Conservation (phyloP, 148 eudicot genomes). For the Cornus florida region DNA sequence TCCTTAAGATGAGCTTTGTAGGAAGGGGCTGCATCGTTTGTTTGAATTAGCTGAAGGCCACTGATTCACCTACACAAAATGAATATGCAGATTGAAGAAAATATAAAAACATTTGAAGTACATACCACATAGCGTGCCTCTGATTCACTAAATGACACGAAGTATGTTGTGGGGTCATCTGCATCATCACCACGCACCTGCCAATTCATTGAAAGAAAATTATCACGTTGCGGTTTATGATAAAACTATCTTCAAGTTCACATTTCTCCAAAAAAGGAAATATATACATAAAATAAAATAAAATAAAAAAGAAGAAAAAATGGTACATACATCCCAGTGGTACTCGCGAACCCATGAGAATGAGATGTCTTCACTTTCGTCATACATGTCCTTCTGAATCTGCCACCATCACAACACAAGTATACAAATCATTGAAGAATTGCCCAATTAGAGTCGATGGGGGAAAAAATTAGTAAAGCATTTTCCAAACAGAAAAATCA, state of each 20-base stretch:
- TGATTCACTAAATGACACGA: slow-evolving; percentile 80
- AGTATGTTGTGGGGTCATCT: slow-evolving; percentile 85
- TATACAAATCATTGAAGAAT: not conserved
- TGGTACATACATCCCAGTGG: slow-evolving; percentile 86
- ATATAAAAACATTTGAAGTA: not conserved
- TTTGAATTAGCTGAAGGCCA: not conserved
- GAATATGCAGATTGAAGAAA: not conserved
- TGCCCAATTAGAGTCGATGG: not conserved
- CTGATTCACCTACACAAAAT: not conserved
- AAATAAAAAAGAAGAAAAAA: not conserved
- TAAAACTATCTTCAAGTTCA: not conserved
- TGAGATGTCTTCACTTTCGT: slow-evolving; percentile 83
- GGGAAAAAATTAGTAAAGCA: not conserved
- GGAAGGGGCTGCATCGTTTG: slow-evolving; percentile 77
- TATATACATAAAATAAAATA: too few species aligned
- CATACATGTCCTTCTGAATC: slow-evolving; percentile 83
- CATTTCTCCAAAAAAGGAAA: not conserved
- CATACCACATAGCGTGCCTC: slow-evolving; percentile 80
- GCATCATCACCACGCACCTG: slow-evolving; percentile 90
- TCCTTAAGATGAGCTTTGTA: slow-evolving; percentile 75
- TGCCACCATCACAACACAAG: slow-evolving; percentile 34
- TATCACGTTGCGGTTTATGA: slow-evolving; percentile 1
- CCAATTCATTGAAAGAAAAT: slow-evolving; percentile 13
- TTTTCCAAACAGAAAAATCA: not conserved
- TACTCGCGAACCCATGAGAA: slow-evolving; percentile 93